Evolutionary conservation across 2,329 filamentous ascomycete genomes (phyloP).

Genomic region (Diaporthe sp.): DNA sequence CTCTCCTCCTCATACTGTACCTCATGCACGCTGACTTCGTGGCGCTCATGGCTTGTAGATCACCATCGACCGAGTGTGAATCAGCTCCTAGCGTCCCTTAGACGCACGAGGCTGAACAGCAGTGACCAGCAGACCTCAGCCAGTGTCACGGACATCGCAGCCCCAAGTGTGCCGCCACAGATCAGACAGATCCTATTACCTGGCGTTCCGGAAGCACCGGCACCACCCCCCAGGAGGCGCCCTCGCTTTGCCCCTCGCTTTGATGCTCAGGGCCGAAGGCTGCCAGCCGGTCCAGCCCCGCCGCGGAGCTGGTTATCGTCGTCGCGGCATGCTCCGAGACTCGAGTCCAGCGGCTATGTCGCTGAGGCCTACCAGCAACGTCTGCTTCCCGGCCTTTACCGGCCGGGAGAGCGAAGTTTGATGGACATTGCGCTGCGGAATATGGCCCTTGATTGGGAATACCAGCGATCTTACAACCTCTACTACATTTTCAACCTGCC

Average conservation of each 20-base stretch:
- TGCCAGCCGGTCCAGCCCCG: slow-evolving; percentile 70
- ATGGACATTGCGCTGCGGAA: slow-evolving; percentile 63
- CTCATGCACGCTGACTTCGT: slow-evolving; percentile 13
- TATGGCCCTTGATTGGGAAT: slow-evolving; percentile 67
- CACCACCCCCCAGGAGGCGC: slow-evolving; percentile 61
- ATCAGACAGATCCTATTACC: slow-evolving; percentile 66
- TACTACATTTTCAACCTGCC: slow-evolving; percentile 70
- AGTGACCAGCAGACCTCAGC: slow-evolving; percentile 37
- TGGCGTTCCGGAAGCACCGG: slow-evolving; percentile 68
- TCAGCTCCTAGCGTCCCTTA: slow-evolving; percentile 69
- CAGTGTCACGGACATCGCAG: slow-evolving; percentile 41
- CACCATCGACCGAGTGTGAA: slow-evolving; percentile 65
- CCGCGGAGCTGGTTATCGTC: slow-evolving; percentile 68
- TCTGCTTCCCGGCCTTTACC: slow-evolving; percentile 58
- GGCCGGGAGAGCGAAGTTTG: slow-evolving; percentile 61
- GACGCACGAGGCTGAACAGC: slow-evolving; percentile 56
- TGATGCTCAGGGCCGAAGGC: slow-evolving; percentile 61
- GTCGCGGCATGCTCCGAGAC: slow-evolving; percentile 46
- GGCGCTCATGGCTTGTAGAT: slow-evolving; percentile 43
- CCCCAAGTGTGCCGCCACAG: slow-evolving; percentile 69
- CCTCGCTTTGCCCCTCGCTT: slow-evolving; percentile 57
- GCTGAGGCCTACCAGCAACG: slow-evolving; percentile 22
- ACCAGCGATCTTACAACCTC: slow-evolving; percentile 67
- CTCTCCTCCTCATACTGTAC: background rate
- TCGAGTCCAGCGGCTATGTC: slow-evolving; percentile 5